phyloP scores from a whole-genome alignment of 2,329 filamentous ascomycete genomes.

The Cryphonectria carpinicola region DNA sequence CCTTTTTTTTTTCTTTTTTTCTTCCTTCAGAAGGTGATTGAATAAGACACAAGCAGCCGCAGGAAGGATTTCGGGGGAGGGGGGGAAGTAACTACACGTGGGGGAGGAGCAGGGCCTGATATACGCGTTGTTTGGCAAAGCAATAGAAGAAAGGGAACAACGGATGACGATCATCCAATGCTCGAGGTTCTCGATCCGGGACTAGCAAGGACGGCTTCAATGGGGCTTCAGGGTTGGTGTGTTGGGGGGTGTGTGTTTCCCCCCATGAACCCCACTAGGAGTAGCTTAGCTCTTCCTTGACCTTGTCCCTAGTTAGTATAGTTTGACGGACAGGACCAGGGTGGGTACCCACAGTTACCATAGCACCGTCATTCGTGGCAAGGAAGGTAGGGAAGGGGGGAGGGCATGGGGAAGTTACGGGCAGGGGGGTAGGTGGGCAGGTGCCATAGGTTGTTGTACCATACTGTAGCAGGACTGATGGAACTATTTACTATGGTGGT shows the following conservation, averaged over 20 bases:
- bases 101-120: not conserved
- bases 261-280: not conserved
- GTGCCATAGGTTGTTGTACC: too few relatives aligned
- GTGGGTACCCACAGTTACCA: not conserved
- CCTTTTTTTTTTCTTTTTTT: not conserved
- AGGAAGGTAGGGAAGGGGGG: not conserved
- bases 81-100: not conserved
- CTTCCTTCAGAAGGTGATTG: not conserved
- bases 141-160: not conserved
- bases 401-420: not conserved
- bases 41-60: not conserved
- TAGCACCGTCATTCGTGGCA: not conserved
- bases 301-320: not conserved
- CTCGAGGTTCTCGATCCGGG: not conserved
- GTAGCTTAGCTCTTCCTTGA: not conserved
- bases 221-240: not conserved
- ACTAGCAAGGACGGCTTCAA: not conserved
- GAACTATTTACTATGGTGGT: not conserved
- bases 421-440: not conserved
- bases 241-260: too few relatives aligned
- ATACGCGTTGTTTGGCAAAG: not conserved
- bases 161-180: constrained; percentile 14
- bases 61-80: not conserved
- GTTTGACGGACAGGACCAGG: not conserved
- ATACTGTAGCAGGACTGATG: too few relatives aligned